Conservation (phyloP, 2,329 filamentous ascomycete species). For the Coniochaeta sp. region DNA sequence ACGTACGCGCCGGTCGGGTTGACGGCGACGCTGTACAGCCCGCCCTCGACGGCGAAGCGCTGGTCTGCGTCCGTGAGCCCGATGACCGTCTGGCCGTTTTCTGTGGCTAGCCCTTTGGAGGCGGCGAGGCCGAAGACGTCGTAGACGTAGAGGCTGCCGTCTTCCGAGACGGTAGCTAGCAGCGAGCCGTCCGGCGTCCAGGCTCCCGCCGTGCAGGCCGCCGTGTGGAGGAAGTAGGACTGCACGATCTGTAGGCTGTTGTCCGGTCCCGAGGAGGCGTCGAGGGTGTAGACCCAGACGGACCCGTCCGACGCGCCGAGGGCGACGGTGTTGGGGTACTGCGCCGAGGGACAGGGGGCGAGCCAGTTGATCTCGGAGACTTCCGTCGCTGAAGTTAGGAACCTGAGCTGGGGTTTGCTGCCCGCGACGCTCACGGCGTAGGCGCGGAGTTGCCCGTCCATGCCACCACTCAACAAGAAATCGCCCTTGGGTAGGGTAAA, state of each 20-base stretch:
- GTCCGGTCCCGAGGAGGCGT: conserved; percentile 50
- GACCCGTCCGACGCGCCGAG: conserved; percentile 85
- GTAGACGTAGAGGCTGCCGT: conserved; percentile 84
- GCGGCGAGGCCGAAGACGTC: conserved; percentile 80
- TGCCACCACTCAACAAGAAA: conserved; percentile 76
- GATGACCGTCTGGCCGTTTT: conserved; percentile 60
- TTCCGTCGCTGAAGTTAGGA: conserved; percentile 74
- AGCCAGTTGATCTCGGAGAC: conserved; percentile 96
- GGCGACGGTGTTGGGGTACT: conserved; percentile 74
- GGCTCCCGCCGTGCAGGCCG: conserved; percentile 75
- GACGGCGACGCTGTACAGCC: conserved; percentile 80
- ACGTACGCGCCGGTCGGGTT: conserved; percentile 73
- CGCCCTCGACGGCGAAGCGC: conserved; percentile 86
- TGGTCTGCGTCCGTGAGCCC: conserved; percentile 75
- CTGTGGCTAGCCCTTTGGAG: conserved; percentile 40
- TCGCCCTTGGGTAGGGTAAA: conserved; percentile 82
- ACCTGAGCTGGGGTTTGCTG: conserved; percentile 38
- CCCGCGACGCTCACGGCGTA: conserved; percentile 48
- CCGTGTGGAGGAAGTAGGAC: conserved; percentile 87
- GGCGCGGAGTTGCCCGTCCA: conserved; percentile 76
- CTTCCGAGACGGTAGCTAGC: conserved; percentile 83
- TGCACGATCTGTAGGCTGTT: conserved; percentile 74
- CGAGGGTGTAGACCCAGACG: conserved; percentile 93
- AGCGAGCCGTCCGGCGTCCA: conserved; percentile 87
- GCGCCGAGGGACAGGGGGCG: conserved; percentile 61